Conservation (phyloP, 78 protist genomes). For the Capsaspora owczarzaki region DNA sequence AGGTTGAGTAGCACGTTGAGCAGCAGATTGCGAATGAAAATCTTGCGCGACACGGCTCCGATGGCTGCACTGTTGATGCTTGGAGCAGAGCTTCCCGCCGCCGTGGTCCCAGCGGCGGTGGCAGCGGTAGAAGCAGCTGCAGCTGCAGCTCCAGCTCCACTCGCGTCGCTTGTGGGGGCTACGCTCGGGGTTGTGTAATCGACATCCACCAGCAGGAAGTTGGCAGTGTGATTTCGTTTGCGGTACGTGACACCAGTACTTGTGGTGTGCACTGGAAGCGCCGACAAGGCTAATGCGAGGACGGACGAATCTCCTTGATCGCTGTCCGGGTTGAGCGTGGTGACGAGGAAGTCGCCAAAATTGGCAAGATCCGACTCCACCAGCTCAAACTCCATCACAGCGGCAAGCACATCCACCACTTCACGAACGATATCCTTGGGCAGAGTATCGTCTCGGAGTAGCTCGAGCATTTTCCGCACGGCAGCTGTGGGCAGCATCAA, state of each 20-base stretch:
- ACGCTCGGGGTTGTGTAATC: no score
- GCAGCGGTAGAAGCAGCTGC: neutral
- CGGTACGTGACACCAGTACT: no score
- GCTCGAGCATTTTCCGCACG: neutral
- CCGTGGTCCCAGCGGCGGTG: neutral
- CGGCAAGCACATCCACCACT: neutral
- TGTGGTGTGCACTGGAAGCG: no score
- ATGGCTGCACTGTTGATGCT: no score
- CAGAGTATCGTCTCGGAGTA: neutral
- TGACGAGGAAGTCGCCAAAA: neutral
- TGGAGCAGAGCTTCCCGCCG: no score
- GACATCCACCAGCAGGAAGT: no score
- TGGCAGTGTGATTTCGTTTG: no score
- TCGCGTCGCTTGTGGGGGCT: no score
- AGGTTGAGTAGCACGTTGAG: neutral
- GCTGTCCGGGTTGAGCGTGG: constrained; percentile 12
- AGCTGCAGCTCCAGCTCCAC: neutral
- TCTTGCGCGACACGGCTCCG: neutral
- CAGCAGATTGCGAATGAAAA: neutral
- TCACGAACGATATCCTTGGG: neutral
- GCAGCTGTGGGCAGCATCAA: neutral
- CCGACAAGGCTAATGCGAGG: no score
- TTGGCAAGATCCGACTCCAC: neutral
- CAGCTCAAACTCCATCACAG: neutral
- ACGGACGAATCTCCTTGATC: no score